Percentiles rank a stretch among this genome's conserved stretches.
Evolutionary conservation across 176 grass and related monocot species (phyloP).

Genomic region (Musa troglodytarum): DNA sequence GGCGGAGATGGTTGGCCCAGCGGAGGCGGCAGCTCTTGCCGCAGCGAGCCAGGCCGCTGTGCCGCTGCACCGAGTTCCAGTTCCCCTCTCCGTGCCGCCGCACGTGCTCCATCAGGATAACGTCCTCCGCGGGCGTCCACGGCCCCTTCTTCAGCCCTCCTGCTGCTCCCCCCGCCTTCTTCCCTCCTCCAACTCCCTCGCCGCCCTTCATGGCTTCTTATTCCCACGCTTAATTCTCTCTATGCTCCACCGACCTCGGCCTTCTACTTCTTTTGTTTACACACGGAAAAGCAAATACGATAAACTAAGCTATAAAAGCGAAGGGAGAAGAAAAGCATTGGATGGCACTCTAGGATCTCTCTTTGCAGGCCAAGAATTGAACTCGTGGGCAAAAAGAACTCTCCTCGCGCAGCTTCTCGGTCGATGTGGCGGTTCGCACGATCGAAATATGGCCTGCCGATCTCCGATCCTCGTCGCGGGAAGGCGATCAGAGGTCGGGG

Average conservation of each 20-base stretch:
- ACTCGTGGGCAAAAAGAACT: too few species aligned
- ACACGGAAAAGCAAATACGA: background rate
- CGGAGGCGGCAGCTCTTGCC: conserved; percentile 88
- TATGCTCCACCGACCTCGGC: background rate
- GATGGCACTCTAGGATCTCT: too few species aligned
- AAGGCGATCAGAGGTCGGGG: background rate
- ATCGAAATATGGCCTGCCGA: too few species aligned
- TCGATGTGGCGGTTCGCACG: too few species aligned
- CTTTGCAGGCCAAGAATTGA: too few species aligned
- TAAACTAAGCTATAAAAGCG: too few species aligned
- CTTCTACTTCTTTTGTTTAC: background rate
- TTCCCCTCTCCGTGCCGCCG: conserved; percentile 50
- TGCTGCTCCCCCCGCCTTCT: background rate
- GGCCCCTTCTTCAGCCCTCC: conserved; percentile 51
- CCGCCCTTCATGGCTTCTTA: background rate
- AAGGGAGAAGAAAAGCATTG: too few species aligned
- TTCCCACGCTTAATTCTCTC: background rate
- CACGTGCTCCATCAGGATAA: conserved; percentile 42
- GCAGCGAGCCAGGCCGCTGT: conserved; percentile 41
- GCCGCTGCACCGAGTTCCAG: conserved; percentile 56
- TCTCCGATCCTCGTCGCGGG: too few species aligned
- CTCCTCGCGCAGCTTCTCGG: too few species aligned
- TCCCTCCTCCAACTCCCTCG: background rate
- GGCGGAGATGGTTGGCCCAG: conserved; percentile 79
- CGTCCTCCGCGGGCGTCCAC: conserved; percentile 48